Evolutionary conservation across 371 early-diverging fungal species (phyloP).

Genomic region (Mortierella sp.): DNA sequence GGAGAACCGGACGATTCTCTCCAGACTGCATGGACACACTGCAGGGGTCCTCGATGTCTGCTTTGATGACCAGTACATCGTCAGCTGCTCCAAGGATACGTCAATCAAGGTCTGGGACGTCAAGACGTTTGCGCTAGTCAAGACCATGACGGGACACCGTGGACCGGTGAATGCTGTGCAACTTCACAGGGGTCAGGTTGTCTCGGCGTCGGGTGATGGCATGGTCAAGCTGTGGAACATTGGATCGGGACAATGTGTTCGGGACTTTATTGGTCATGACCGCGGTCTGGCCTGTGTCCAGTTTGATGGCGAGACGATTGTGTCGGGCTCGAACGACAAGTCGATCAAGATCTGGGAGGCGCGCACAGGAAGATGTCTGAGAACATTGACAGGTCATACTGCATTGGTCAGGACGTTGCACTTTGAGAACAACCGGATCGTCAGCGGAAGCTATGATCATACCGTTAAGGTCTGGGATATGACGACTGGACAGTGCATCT

Average conservation of each 20-base stretch:
- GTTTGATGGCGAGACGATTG: slow-evolving; percentile 90
- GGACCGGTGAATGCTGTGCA: slow-evolving; percentile 94
- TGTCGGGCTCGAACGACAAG: slow-evolving; percentile 95
- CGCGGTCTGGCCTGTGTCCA: slow-evolving; percentile 95
- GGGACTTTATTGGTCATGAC: slow-evolving; percentile 81
- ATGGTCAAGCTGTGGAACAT: slow-evolving; percentile 91
- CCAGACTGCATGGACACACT: slow-evolving; percentile 78
- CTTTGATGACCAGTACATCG: slow-evolving; percentile 80
- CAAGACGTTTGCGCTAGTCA: slow-evolving; percentile 65
- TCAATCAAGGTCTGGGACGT: slow-evolving; percentile 90
- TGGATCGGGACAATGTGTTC: slow-evolving; percentile 72
- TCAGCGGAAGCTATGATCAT: slow-evolving; percentile 93
- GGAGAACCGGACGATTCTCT: slow-evolving; percentile 59
- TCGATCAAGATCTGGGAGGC: slow-evolving; percentile 97
- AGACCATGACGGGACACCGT: slow-evolving; percentile 83
- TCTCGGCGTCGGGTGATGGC: slow-evolving; percentile 91
- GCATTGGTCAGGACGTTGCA: slow-evolving; percentile 94
- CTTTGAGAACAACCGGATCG: slow-evolving; percentile 74
- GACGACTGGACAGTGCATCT: slow-evolving; percentile 61
- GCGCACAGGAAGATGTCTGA: slow-evolving; percentile 80
- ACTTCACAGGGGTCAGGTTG: slow-evolving; percentile 74
- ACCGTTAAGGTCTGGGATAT: slow-evolving; percentile 96
- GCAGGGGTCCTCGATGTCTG: slow-evolving; percentile 86
- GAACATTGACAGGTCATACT: slow-evolving; percentile 87
- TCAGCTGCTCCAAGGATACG: slow-evolving; percentile 94